Evolutionary conservation across 345 rosid genomes (phyloP).

Genomic region (Litchi chinensis): DNA sequence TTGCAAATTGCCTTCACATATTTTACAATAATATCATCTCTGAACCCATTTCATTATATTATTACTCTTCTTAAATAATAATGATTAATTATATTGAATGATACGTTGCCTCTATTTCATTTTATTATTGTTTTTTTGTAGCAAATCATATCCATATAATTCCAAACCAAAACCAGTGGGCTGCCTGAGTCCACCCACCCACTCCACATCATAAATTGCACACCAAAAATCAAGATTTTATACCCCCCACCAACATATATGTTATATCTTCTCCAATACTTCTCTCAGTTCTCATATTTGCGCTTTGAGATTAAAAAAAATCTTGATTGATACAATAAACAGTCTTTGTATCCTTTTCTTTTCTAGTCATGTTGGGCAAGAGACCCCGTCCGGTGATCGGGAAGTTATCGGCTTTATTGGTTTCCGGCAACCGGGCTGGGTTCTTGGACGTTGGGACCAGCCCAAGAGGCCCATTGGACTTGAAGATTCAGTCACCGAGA

Average conservation of each 20-base stretch:
- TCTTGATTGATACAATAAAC: no score
- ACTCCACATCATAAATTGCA: constrained; percentile 41
- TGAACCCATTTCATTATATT: not conserved
- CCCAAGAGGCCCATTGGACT: constrained; percentile 73
- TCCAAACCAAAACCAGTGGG: constrained; percentile 41
- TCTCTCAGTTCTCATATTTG: not conserved
- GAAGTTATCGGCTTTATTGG: constrained; percentile 62
- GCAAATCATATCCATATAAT: constrained; percentile 22
- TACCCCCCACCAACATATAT: constrained; percentile 18
- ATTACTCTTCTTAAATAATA: no score
- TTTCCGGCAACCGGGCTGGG: constrained; percentile 50
- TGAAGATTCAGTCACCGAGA: constrained; percentile 61
- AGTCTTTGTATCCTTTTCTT: not conserved
- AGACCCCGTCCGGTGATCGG: constrained; percentile 76
- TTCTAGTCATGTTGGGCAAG: constrained; percentile 54
- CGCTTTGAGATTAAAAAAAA: no score
- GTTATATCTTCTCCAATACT: not conserved
- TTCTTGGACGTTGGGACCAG: constrained; percentile 46
- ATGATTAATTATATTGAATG: not conserved
- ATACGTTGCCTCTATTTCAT: not conserved
- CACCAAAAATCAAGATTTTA: constrained; percentile 17
- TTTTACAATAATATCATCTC: not conserved
- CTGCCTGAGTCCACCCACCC: constrained; percentile 47
- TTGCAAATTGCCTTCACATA: not conserved
- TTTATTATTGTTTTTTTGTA: not conserved